Base-by-base conservation (phyloP, 2,329 filamentous ascomycete genomes). In the Calonectria pteridis region DNA sequence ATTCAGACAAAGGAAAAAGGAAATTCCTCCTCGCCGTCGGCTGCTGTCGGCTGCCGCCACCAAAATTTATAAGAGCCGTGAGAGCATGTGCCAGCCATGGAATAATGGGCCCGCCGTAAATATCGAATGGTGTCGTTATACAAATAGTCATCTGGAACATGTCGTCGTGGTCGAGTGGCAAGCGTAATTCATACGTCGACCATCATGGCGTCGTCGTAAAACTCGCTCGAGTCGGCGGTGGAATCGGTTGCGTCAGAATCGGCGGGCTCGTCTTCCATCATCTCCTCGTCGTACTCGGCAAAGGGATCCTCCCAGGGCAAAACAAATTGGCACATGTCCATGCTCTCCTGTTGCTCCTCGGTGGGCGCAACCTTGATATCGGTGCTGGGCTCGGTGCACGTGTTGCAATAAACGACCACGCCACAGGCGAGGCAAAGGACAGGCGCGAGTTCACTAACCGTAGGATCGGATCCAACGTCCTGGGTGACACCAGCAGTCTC, bases 401-500 rank as follows among this genome's bases (percentile, higher is more conserved):
- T 81, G 73, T 78, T 81, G 81, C 88, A 90, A 59, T 81, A 79
- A 73, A 90, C 83, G 75, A 87, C 78, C 69, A 75, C 70, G 76
- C 88, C 88, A 79, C 89, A 90, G 73, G 84, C 81, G 68, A 88
- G 82, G 82, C 88, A 91, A 73, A 86, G 76, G 71, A 84, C 77
- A 75, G 82, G 83, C 82, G 84, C 82, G 83, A 84, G 79, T 79
- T 86, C 83, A 98, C 96, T 91, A 93, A 99, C 96, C 92, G 97
- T 99, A 86, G 97, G 97, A 91, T 99, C 97, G 83, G 95, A 96
- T 83, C 94, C 95, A 82, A 99, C 96, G 87, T 99, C 97, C 86
- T 98, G 95, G 75, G 96, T 98, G 81, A 98, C 96, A 87, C 97
- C 97, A 73, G 97, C 96, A 50, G 96, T 98, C 87, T 98, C 97